A percentile compares a stretch with the other conserved stretches of the same genome.
Conservation (phyloP, 345 rosid species). For the Eucalyptus brandiana region DNA sequence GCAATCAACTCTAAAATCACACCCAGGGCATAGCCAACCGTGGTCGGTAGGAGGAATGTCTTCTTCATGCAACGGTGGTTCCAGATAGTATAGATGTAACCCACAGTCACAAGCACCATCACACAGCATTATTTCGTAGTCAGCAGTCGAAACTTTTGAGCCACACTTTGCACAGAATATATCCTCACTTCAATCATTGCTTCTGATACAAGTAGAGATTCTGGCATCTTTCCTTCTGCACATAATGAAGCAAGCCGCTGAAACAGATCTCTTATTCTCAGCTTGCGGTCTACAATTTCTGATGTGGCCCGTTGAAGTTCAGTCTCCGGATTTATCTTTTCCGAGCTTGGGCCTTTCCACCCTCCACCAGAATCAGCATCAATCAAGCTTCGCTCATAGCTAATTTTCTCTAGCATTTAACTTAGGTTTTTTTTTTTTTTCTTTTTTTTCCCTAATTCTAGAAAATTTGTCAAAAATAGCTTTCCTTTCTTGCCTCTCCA, state of each 20-base stretch:
- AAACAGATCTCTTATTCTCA: constrained; percentile 79
- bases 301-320: constrained; percentile 86
- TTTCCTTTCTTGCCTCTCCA: not conserved
- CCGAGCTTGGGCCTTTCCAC: constrained; percentile 91
- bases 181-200: constrained; percentile 94
- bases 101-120: constrained; percentile 94
- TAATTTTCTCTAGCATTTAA: constrained; percentile 56
- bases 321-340: constrained; percentile 87
- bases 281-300: constrained; percentile 59
- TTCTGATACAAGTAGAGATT: constrained; percentile 71
- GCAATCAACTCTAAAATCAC: constrained; percentile 80
- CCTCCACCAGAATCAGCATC: constrained; percentile 90
- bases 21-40: constrained; percentile 93
- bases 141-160: constrained; percentile 56
- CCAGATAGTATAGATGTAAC: constrained; percentile 76
- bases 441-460: constrained; percentile 17
- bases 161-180: constrained; percentile 96
- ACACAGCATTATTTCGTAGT: constrained; percentile 88
- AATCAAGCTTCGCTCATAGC: constrained; percentile 71
- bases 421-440: constrained; percentile 23
- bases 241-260: constrained; percentile 58
- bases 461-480: constrained; percentile 39
- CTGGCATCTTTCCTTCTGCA: constrained; percentile 70
- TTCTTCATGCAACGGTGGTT: constrained; percentile 77
- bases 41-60: constrained; percentile 92